Evolutionary conservation across 495 filamentous ascomycete genomes (phyloP), one percentile per base, ranked within the genome.

Genomic region (Aspergillus sclerotiicarbonarius): DNA sequence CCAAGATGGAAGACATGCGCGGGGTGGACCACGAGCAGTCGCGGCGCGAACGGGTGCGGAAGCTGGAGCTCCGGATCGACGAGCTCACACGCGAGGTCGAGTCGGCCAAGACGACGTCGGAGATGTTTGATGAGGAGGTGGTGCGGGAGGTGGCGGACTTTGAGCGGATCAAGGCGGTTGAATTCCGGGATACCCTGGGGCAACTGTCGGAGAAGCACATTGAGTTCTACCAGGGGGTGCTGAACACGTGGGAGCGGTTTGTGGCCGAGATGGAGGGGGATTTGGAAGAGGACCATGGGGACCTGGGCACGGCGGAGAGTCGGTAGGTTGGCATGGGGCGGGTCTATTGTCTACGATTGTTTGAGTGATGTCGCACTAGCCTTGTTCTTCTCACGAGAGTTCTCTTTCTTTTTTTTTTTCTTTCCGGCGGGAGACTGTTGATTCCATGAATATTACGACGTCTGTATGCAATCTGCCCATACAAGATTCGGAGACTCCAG

Each of bases 21-120:
- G 95, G 94, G 12, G 92, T 98, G 6, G 94, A 98, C 70, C 94
- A 98, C 68, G 94, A 98, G 71, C 90, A 93, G 66, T 84, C 85
- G 13, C 88, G 91, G 1, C 84, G 90, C 5, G 92, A 98, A 60
- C 83, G 92, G 20, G 80, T 91, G 35, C 83, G 94, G 15, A 96
- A 93, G 75, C 80, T 97, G 6, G 94, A 98, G 74, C 79, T 97
- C 32, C 85, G 88, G 57, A 96, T 98, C 61, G 90, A 95, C 63
- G 87, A 92, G 69, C 77, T 98, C 44, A 95, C 90, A 30, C 78
- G 84, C 15, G 95, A 93, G 67, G 91, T 94, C 1, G 94, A 98
- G 67, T 82, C 84, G 3, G 90, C 95, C 32, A 90, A 89, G 72
- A 87, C 83, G 58, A 86, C 85, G 12, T 88, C 85, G 1, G 91